Percentiles rank a stretch among this genome's conserved stretches.
Conservation (phyloP, 177 flowering plant species). For the Vitis hybrid region DNA sequence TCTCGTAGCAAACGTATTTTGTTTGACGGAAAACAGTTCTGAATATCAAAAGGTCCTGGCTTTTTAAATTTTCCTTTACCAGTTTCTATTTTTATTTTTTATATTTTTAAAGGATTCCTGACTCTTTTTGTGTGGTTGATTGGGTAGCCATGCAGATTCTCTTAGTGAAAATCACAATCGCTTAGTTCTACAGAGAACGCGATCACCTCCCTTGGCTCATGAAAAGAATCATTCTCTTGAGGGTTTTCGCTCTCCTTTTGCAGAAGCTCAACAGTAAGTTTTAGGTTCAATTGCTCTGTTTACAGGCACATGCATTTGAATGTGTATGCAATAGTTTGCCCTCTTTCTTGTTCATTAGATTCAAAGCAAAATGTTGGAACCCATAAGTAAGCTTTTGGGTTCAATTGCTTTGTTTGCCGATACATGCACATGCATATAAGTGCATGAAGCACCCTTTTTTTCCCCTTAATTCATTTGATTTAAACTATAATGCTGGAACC, state of each 20-base stretch:
- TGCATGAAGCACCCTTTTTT: background rate
- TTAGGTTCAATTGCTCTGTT: background rate
- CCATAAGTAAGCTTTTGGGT: background rate
- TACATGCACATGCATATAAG: no score
- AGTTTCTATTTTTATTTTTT: background rate
- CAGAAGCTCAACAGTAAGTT: constrained; percentile 20
- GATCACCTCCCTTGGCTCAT: constrained; percentile 21
- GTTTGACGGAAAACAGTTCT: background rate
- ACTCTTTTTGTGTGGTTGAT: background rate
- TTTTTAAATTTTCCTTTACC: background rate
- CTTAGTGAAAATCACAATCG: constrained; percentile 4
- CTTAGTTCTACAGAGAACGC: constrained; percentile 13
- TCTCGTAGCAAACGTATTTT: background rate
- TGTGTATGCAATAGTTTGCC: no score
- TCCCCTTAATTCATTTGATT: background rate
- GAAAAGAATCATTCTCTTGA: constrained; percentile 8
- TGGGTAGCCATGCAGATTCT: constrained; percentile 10
- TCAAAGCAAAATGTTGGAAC: background rate
- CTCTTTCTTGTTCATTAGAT: background rate
- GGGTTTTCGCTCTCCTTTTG: constrained; percentile 19
- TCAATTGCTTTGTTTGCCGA: background rate
- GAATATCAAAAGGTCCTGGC: background rate
- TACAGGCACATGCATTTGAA: no score
- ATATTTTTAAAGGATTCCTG: background rate
- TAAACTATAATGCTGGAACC: background rate